These are phyloP conservation scores for Phlebiopsis flavidoalba DNA, from an alignment of 768 basidiomycete genomes.

Conservation along the genomic window DNA sequence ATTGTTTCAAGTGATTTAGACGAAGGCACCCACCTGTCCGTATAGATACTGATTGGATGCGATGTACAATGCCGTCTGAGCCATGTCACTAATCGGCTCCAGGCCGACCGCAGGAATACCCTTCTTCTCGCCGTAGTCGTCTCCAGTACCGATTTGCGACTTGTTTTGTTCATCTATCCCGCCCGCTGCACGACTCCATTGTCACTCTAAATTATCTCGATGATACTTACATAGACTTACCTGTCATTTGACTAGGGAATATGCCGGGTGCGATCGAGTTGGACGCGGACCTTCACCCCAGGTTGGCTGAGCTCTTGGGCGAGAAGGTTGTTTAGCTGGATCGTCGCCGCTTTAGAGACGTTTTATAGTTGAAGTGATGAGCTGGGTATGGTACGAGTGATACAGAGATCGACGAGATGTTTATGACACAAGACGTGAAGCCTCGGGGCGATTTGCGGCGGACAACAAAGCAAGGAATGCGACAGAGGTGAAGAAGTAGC, in stretches of 20 bases:
- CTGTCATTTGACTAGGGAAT: conserved; percentile 34
- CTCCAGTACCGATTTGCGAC: conserved; percentile 23
- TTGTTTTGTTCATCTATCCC: conserved; percentile 29
- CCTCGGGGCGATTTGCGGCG: conserved; percentile 25
- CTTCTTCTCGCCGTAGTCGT: conserved; percentile 28
- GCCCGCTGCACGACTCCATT: conserved; percentile 5
- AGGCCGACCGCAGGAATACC: conserved; percentile 31
- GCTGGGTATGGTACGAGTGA: conserved; percentile 35
- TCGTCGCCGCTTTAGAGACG: conserved; percentile 33
- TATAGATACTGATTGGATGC: conserved; percentile 30
- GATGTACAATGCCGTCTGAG: conserved; percentile 27
- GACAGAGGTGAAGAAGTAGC: conserved; percentile 37
- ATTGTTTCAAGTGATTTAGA: not conserved
- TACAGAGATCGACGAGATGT: conserved; percentile 37
- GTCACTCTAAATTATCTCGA: not conserved
- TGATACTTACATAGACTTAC: conserved; percentile 7
- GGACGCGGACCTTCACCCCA: conserved; percentile 29
- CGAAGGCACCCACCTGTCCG: conserved; percentile 25
- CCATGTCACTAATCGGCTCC: conserved; percentile 33
- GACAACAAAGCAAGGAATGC: conserved; percentile 41
- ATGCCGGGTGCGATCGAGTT: conserved; percentile 32
- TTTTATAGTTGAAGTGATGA: conserved; percentile 44
- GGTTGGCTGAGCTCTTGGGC: conserved; percentile 30
- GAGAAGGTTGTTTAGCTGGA: conserved; percentile 30
- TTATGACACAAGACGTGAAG: conserved; percentile 35